Base-by-base conservation (phyloP, 176 grass and related monocot species). In the Lolium multiflorum region DNA sequence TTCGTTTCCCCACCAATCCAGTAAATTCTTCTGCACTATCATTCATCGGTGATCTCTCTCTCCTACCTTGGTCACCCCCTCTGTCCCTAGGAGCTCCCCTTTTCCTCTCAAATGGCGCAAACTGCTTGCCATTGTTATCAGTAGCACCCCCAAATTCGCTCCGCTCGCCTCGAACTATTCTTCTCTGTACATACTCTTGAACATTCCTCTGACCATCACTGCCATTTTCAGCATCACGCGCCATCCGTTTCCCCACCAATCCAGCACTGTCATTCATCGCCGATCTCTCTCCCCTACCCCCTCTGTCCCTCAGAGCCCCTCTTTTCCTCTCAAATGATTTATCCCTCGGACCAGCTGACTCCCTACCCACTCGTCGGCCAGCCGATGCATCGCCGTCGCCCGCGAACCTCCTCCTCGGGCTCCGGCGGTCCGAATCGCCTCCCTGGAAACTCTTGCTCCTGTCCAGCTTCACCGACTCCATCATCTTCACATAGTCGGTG, bases 401-500 rank as follows among this genome's bases (percentile, higher is more conserved):
- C 0, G 2, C 47, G 0, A 89, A 78, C 69, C 86, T 90, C 50
- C 48, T 91, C 81, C 89, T 92, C 6, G 57, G 66, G 39, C 62
- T 62, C 58, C 38, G 47, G 38, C 47, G 31, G 69, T 88, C 93
- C 3, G 59, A 87, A 84, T 77, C 85, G 9, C 25, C 77, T 3
- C 74, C 85, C 79, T 55, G 52, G 18, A 81, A 82, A 78, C 72
- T 89, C 61, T 89, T 94, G 22, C 88, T 90, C 89, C 87, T 84
- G 79, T 96, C 96, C 51, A 86, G 31, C 83, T 94, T 94, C 61
- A 98, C 93, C 1, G 93, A 96, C 85, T 98, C 96, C 93, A 98
- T 96, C 79, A 96, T 83, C 92, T 98, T 98, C 88, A 96, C 90
- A 87, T 98, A 98, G 87, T 98, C 96, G 17, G 89, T 82, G 83